Evolutionary conservation across 345 rosid genomes (phyloP), one percentile per base, ranked within the genome.

Genomic region (Hibiscus trionum): DNA sequence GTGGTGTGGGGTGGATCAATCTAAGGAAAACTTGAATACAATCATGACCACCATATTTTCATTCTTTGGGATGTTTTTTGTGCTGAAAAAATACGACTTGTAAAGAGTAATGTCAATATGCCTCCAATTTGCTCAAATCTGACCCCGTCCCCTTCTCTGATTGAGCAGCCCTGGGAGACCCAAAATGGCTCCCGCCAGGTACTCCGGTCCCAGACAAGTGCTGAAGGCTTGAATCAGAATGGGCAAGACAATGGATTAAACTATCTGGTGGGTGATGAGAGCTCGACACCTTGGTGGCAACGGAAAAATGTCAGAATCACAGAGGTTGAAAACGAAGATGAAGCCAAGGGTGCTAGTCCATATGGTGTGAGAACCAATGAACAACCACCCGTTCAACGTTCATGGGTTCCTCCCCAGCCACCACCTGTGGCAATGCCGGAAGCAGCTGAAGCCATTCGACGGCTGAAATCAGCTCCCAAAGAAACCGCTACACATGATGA

Each of bases 401-500:
- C 87, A 35, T 95, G 97, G 97, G 97, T 90, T 75, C 99, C 97
- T 44, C 99, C 99, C 29, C 97, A 82, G 78, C 90, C 97, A 53
- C 99, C 97, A 11, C 97, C 97, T 71, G 90, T 95, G 69, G 97
- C 81, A 56, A 90, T 95, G 90, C 72, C 96, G 35, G 97, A 87
- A 83, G 97, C 97, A 70, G 99, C 91, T 10, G 97, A 95, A 84
- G 99, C 97, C 80, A 95, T 95, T 49, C 81, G 94, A 19, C 86
- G 90, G 53, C 97, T 97, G 10, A 92, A 90, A 80, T 79, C 81
- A 76, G 83, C 80, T 74, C 86, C 77, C 69, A 85, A 77, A 71
- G 98, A 94, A 78, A 66, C 69, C 5, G 49, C 61, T 61, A 19
- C 15, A 31, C 69, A 49, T 17, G 88, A 82, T 66, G 85, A 87